Base-by-base conservation (phyloP, 2,329 filamentous ascomycete genomes). In the Ceratocystis destructans region DNA sequence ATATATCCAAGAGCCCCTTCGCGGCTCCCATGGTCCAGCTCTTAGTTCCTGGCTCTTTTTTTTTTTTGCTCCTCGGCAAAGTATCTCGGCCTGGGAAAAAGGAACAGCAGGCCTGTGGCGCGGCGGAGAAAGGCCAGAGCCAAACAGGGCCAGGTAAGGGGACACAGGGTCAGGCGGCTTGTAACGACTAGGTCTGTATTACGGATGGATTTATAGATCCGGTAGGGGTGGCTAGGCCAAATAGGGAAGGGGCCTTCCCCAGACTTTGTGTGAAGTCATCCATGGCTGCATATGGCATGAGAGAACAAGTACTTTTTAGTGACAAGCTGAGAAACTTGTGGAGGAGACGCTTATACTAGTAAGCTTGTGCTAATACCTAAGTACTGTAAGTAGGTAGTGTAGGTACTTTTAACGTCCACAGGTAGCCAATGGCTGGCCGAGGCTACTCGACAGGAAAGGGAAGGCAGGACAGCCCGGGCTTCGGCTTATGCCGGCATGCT, bases 371-470 rank as follows among this genome's bases (percentile, higher is more conserved):
- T 45, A 17, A 15, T 20, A 20, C 46, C 5, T 0, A 20, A 48
- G 45, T 48, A 48, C 45, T 48, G 45, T 17, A 17, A 48, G 45
- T 48, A 22, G n/a, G 46, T 48, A n/a, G 5, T 48, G 8, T 22
- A 48, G 20, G 46, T 48, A 48, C 46, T 41, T 41, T 41, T 41
- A 41, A 41, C 12, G 12, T 48, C 46, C 10, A 53, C 4, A 41
- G 55, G 20, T 20, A 44, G 62, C 66, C 55, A 67, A 65, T 65
- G 25, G 25, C 62, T 61, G 66, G 66, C 66, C 66, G 66, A 67
- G 66, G 66, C 64, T 67, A 67, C 62, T 5, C 17, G 20, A 15
- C 37, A 53, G 31, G 31, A 44, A 22, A 48, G 12, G 8, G 25
- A 62, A 66, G 31, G 31, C 50, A 64, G 37, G 4, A 25, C 20